A percentile compares a stretch with the other conserved stretches of the same genome.
Conservation (phyloP, 495 filamentous ascomycete genomes). For the Daldinia grandis region DNA sequence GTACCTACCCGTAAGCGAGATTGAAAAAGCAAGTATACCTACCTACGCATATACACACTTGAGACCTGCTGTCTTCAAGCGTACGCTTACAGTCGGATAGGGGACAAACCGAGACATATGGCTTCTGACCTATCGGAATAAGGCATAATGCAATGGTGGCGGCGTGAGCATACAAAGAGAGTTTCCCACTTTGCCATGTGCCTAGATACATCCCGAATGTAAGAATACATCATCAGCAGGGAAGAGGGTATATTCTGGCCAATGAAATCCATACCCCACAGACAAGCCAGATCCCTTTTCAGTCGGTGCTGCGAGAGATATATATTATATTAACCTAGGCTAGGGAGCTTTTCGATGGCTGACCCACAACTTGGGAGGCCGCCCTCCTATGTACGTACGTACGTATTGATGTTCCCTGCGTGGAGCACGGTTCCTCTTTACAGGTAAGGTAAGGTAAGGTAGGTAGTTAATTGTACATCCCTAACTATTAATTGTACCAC, state of each 20-base stretch:
- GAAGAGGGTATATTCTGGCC: neutral
- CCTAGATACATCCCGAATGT: neutral
- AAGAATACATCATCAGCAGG: neutral
- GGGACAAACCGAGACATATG: neutral
- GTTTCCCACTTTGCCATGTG: neutral
- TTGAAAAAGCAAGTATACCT: neutral
- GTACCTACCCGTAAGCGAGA: neutral
- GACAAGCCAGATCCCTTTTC: neutral
- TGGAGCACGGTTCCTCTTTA: neutral
- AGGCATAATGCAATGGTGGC: neutral
- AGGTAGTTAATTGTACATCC: too few species aligned
- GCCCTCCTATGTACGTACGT: neutral
- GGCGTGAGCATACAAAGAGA: neutral
- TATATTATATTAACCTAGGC: neutral
- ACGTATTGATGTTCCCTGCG: neutral
- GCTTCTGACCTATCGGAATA: neutral
- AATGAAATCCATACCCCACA: neutral
- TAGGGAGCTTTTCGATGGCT: neutral
- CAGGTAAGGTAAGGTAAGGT: too few species aligned
- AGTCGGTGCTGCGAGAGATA: neutral
- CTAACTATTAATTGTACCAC: constrained; percentile 16
- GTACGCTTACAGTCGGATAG: neutral
- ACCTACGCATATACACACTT: too few species aligned
- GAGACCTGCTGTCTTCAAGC: neutral
- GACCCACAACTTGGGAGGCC: neutral